Percentiles rank a stretch among this genome's conserved stretches.
Conservation (phyloP, 2,329 filamentous ascomycete species). For the Ophiognomonia clavigignenti-juglandacearum region DNA sequence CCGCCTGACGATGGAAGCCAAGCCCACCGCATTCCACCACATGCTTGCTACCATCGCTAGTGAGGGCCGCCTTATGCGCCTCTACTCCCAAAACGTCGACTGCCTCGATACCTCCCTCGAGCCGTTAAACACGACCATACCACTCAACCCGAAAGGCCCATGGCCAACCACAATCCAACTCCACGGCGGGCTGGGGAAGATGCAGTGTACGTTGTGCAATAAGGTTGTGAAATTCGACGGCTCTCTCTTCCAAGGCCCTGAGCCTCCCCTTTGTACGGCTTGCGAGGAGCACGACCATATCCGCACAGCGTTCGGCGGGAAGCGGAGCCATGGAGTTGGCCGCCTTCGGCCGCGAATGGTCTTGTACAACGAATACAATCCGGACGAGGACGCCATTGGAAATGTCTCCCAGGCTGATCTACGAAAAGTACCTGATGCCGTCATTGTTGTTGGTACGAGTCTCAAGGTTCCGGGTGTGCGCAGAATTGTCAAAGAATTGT, state of each 20-base stretch:
- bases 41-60: constrained; percentile 84
- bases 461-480: constrained; percentile 92
- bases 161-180: constrained; percentile 94
- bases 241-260: constrained; percentile 75
- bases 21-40: constrained; percentile 88
- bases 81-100: constrained; percentile 97
- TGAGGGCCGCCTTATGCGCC: constrained; percentile 78
- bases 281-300: constrained; percentile 73
- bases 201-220: constrained; percentile 93
- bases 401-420: constrained; percentile 84
- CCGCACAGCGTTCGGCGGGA: constrained; percentile 70
- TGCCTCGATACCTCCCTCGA: constrained; percentile 82
- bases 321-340: constrained; percentile 90
- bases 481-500: constrained; percentile 86
- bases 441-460: constrained; percentile 93
- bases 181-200: constrained; percentile 89
- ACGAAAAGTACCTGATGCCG: constrained; percentile 78
- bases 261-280: constrained; percentile 71
- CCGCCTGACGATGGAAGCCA: constrained; percentile 67
- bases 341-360: constrained; percentile 88
- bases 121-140: constrained; percentile 75
- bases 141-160: constrained; percentile 75
- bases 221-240: constrained; percentile 71
- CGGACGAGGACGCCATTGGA: constrained; percentile 93
- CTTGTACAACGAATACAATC: constrained; percentile 95